Conservation (phyloP, 176 grass and related monocot species). For the Neostapfia colusana region DNA sequence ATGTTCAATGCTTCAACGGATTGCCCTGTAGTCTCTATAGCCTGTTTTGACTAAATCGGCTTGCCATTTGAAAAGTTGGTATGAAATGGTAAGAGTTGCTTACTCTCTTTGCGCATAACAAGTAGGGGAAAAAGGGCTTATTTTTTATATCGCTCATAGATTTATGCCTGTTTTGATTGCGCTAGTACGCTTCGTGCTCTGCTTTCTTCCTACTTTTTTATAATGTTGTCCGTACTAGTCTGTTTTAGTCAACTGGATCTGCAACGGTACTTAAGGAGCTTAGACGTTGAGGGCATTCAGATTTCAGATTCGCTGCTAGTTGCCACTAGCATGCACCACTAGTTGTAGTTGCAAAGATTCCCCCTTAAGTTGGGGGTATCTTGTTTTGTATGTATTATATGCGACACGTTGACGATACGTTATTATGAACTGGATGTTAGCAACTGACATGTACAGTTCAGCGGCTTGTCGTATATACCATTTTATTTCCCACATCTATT, state of each 20-base stretch:
- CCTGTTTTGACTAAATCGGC: background rate
- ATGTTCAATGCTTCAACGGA: background rate
- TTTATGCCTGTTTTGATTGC: background rate
- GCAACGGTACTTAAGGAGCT: background rate
- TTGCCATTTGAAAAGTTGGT: background rate
- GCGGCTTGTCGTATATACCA: background rate
- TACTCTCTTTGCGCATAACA: background rate
- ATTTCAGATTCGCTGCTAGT: constrained; percentile 24
- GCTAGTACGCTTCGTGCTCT: background rate
- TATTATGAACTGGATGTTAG: background rate
- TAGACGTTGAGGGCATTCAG: background rate
- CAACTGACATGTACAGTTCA: constrained; percentile 2
- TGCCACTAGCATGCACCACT: constrained; percentile 9
- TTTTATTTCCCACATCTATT: background rate
- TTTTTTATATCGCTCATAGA: background rate
- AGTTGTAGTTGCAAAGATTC: constrained; percentile 21
- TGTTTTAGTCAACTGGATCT: constrained; percentile 5
- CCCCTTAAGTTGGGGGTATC: background rate
- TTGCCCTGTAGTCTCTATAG: background rate
- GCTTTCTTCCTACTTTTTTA: background rate
- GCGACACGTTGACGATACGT: background rate
- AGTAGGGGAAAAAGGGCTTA: background rate
- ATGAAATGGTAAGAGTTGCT: background rate
- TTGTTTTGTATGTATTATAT: background rate
- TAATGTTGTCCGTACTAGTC: background rate